These are phyloP conservation scores for Coccomyxa sp. DNA, from an alignment of 139 green algal genomes.

Conservation along the genomic window DNA sequence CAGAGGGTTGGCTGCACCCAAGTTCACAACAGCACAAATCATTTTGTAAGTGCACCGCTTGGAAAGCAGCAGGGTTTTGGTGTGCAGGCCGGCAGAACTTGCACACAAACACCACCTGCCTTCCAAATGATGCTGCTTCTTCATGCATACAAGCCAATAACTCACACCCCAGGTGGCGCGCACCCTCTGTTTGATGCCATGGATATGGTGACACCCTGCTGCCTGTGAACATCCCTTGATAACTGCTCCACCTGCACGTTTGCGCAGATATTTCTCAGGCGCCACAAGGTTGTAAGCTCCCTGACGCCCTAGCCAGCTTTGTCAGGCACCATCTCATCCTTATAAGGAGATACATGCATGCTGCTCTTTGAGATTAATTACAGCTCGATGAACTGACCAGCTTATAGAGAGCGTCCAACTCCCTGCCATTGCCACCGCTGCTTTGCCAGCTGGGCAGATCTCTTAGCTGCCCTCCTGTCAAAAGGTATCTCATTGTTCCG, in stretches of 20 bases:
- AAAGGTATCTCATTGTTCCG: neutral
- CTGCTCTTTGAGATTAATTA: neutral
- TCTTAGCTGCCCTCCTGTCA: neutral
- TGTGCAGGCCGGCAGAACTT: neutral
- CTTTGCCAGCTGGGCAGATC: neutral
- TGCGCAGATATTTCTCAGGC: neutral
- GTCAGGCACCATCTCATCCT: neutral
- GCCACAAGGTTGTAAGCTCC: too few species aligned
- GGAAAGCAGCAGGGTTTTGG: too few species aligned
- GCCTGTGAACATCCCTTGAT: neutral
- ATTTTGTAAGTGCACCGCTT: neutral
- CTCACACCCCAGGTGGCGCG: too few species aligned
- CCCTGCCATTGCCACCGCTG: neutral
- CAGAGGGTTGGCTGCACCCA: neutral
- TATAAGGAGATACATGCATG: neutral
- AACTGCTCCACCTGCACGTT: neutral
- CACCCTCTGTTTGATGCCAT: neutral
- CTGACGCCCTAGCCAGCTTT: neutral
- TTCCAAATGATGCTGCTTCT: too few species aligned
- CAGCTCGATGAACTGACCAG: neutral
- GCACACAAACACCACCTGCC: too few species aligned
- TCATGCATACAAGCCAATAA: too few species aligned
- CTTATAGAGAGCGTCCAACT: conserved; percentile 2
- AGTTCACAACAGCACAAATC: neutral
- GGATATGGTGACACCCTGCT: neutral